Percentiles rank a stretch among this genome's conserved stretches.
phyloP scores from a whole-genome alignment of 192 early-diverging fungal genomes.

The Coemansia sp. region DNA sequence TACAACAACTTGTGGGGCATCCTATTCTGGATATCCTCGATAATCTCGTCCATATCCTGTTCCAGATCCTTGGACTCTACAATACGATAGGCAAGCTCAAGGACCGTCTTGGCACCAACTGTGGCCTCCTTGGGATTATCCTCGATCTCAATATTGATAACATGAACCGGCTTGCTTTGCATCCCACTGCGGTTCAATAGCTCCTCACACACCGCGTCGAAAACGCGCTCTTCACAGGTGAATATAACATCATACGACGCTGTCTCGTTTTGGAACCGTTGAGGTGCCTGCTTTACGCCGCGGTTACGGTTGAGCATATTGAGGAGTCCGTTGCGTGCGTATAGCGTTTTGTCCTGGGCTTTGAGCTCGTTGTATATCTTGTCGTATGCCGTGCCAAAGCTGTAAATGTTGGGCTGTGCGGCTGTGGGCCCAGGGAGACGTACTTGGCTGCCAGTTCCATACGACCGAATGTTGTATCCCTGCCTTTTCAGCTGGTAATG shows the following conservation, averaged over 20 bases:
- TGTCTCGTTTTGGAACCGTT: slow-evolving; percentile 77
- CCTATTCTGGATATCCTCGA: slow-evolving; percentile 69
- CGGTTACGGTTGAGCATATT: slow-evolving; percentile 93
- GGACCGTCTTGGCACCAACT: slow-evolving; percentile 80
- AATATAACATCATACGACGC: slow-evolving; percentile 88
- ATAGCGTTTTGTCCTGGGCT: slow-evolving; percentile 66
- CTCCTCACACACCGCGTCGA: slow-evolving; percentile 92
- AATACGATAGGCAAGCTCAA: slow-evolving; percentile 71
- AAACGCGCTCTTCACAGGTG: slow-evolving; percentile 95
- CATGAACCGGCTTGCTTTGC: slow-evolving; percentile 75
- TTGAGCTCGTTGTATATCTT: slow-evolving; percentile 82
- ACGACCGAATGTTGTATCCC: slow-evolving; percentile 84
- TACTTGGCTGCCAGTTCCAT: slow-evolving; percentile 88
- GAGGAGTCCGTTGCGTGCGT: slow-evolving; percentile 85
- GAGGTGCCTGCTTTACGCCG: slow-evolving; percentile 86
- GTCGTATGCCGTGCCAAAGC: slow-evolving; percentile 91
- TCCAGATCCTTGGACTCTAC: slow-evolving; percentile 68
- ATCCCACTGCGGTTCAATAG: slow-evolving; percentile 67
- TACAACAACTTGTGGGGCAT: slow-evolving; percentile 64
- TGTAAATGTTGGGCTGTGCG: slow-evolving; percentile 87
- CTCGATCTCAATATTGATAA: slow-evolving; percentile 95
- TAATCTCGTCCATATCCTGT: slow-evolving; percentile 77
- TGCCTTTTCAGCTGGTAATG: slow-evolving; percentile 73
- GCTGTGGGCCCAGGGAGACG: slow-evolving; percentile 84
- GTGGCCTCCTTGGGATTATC: slow-evolving; percentile 90